Percentiles rank a stretch among this genome's conserved stretches.
These are phyloP conservation scores for Kodamaea sagamina DNA, from an alignment of 805 yeast species.

Conservation along the genomic window DNA sequence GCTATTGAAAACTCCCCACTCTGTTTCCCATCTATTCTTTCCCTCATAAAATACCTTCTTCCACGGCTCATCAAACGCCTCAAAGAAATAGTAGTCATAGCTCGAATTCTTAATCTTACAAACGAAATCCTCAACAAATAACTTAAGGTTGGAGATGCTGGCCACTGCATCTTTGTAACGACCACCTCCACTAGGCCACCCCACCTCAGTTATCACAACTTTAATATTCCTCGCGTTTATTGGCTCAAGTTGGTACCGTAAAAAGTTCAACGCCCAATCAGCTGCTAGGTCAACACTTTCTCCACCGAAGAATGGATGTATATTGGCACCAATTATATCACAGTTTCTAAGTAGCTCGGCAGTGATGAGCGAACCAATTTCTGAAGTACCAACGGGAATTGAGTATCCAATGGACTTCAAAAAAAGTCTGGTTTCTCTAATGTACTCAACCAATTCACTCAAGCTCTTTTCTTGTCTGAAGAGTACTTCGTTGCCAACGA, in stretches of 20 bases:
- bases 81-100: slow-evolving; percentile 60
- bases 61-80: slow-evolving; percentile 78
- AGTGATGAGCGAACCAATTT: slow-evolving; percentile 51
- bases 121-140: slow-evolving; percentile 53
- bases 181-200: slow-evolving; percentile 75
- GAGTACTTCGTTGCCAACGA: slow-evolving; percentile 65
- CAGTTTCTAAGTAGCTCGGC: slow-evolving; percentile 41
- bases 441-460: slow-evolving; percentile 40
- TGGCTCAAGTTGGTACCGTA: slow-evolving; percentile 47
- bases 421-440: slow-evolving; percentile 43
- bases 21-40: slow-evolving; percentile 61
- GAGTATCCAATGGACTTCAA: slow-evolving; percentile 31
- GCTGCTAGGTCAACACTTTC: slow-evolving; percentile 47
- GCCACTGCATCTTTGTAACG: slow-evolving; percentile 48
- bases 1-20: slow-evolving; percentile 65
- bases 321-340: slow-evolving; percentile 62
- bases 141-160: slow-evolving; percentile 43
- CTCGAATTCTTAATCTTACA: slow-evolving; percentile 42
- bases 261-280: slow-evolving; percentile 53
- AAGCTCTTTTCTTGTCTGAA: slow-evolving; percentile 51
- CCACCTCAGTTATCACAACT: slow-evolving; percentile 60
- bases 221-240: slow-evolving; percentile 26
- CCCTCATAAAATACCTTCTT: slow-evolving; percentile 52
- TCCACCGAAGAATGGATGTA: slow-evolving; percentile 72
- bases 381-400: slow-evolving; percentile 64